A percentile compares a stretch with the other conserved stretches of the same genome.
Evolutionary conservation across 2,329 filamentous ascomycete species (phyloP).

Genomic region (Hymenoscyphus albidus): DNA sequence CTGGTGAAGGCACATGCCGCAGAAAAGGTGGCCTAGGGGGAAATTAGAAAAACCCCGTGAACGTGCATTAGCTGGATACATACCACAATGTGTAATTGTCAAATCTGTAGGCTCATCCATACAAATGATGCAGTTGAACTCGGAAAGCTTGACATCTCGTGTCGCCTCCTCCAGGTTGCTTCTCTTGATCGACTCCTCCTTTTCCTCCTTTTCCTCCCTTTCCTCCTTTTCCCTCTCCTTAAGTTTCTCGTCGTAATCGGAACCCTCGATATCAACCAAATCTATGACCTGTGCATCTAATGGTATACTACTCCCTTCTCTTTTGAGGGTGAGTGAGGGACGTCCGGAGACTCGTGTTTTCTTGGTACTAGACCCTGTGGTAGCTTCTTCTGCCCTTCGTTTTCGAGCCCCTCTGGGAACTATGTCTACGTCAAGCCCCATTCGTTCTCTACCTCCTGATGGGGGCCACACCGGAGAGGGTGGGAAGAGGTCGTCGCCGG

Average conservation of each 20-base stretch:
- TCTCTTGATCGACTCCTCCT: conserved; percentile 33
- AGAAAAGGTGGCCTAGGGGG: conserved; percentile 58
- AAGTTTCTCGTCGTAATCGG: conserved; percentile 20
- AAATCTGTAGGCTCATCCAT: conserved; percentile 58
- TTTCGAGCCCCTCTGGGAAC: neutral
- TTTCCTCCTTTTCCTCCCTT: conserved; percentile 27
- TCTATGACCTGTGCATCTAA: conserved; percentile 28
- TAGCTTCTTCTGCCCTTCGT: neutral
- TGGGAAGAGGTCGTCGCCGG: conserved; percentile 19
- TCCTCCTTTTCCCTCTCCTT: conserved; percentile 28
- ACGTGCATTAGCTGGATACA: conserved; percentile 28
- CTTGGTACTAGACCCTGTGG: neutral
- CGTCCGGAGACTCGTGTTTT: neutral
- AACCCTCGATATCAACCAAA: conserved; percentile 28
- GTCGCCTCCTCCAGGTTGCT: conserved; percentile 45
- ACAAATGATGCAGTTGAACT: conserved; percentile 64
- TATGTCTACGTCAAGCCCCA: too few species aligned
- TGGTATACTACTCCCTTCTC: neutral
- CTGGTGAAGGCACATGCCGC: conserved; percentile 57
- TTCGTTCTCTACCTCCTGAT: too few species aligned
- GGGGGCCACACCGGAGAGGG: too few species aligned
- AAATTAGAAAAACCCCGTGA: conserved; percentile 17
- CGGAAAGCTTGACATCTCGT: conserved; percentile 47
- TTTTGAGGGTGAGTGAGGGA: conserved; percentile 2
- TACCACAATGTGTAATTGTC: conserved; percentile 65